Conservation (phyloP, 2,329 filamentous ascomycete species). For the Penicillium sclerotiorum region DNA sequence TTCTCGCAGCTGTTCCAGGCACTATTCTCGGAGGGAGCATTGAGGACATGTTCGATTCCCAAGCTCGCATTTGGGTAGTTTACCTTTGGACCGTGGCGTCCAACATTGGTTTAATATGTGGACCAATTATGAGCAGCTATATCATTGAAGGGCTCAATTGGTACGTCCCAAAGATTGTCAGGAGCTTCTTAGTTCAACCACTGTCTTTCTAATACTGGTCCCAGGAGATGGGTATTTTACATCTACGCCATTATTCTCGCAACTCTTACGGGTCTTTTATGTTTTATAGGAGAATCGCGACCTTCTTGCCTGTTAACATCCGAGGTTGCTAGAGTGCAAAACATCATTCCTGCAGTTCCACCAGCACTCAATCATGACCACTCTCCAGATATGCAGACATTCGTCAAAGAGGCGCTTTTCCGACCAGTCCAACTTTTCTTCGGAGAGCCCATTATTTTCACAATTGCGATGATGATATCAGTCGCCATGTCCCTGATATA, state of each 20-base stretch:
- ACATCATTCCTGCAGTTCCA: slow-evolving; percentile 25
- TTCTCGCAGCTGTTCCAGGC: slow-evolving; percentile 52
- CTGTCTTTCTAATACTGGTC: no score
- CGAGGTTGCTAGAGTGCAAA: slow-evolving; percentile 32
- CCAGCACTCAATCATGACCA: slow-evolving; percentile 42
- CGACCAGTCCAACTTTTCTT: slow-evolving; percentile 47
- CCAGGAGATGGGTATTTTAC: slow-evolving; percentile 51
- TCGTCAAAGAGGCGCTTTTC: slow-evolving; percentile 40
- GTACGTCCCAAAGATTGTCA: slow-evolving; percentile 25
- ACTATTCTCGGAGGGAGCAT: slow-evolving; percentile 51
- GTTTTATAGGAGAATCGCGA: slow-evolving; percentile 46
- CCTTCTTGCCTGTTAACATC: slow-evolving; percentile 44
- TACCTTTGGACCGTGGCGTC: slow-evolving; percentile 46
- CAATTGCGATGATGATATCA: slow-evolving; percentile 45
- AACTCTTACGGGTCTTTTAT: slow-evolving; percentile 33
- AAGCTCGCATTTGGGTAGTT: slow-evolving; percentile 48
- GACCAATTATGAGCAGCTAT: slow-evolving; percentile 48
- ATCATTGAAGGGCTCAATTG: slow-evolving; percentile 40
- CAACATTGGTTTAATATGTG: slow-evolving; percentile 45
- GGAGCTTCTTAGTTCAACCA: no score
- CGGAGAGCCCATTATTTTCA: slow-evolving; percentile 50
- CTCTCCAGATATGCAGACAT: slow-evolving; percentile 36
- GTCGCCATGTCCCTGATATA: slow-evolving; percentile 51
- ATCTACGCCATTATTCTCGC: slow-evolving; percentile 42
- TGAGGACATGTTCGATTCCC: slow-evolving; percentile 52